Percentiles rank a stretch among this genome's conserved stretches.
These are phyloP conservation scores for Oldenlandia corymbosa DNA, from an alignment of 257 asterid species.

Conservation along the genomic window DNA sequence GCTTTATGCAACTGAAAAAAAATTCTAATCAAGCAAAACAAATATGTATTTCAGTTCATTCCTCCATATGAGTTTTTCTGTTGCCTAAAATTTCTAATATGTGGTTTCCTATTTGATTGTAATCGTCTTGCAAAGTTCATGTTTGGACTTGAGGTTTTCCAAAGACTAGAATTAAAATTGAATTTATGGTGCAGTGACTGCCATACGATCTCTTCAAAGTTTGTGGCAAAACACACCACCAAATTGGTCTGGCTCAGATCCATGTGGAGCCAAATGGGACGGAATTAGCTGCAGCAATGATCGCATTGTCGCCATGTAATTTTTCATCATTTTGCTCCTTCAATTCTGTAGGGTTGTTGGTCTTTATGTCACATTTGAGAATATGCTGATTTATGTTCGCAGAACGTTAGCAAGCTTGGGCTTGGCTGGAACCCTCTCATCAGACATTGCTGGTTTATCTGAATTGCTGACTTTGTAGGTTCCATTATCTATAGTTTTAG, in stretches of 20 bases:
- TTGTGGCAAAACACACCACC: slow-evolving; percentile 59
- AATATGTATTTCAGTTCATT: too few relatives aligned
- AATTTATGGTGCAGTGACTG: slow-evolving; percentile 39
- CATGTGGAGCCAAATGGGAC: slow-evolving; percentile 66
- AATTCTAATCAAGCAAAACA: too few relatives aligned
- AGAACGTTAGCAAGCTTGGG: slow-evolving; percentile 59
- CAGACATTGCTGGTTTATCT: slow-evolving; percentile 53
- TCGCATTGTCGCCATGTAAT: slow-evolving; percentile 53
- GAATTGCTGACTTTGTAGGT: slow-evolving; percentile 73
- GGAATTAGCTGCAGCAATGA: slow-evolving; percentile 48
- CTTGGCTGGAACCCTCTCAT: slow-evolving; percentile 55
- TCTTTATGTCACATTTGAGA: not conserved
- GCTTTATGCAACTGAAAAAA: not conserved
- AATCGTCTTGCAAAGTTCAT: not conserved
- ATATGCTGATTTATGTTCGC: slow-evolving; percentile 21
- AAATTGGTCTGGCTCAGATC: slow-evolving; percentile 60
- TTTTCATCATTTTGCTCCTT: not conserved
- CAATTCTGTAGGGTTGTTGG: not conserved
- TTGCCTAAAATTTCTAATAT: too few relatives aligned
- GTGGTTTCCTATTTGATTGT: too few relatives aligned
- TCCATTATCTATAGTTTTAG: slow-evolving; percentile 6
- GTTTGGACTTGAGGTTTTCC: not conserved
- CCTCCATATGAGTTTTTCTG: too few relatives aligned
- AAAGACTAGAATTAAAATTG: not conserved
- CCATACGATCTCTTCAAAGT: slow-evolving; percentile 36